Percentiles rank a stretch among this genome's conserved stretches.
These are phyloP conservation scores for Boletus vinaceobasis DNA, from an alignment of 768 basidiomycete genomes.

Conservation along the genomic window DNA sequence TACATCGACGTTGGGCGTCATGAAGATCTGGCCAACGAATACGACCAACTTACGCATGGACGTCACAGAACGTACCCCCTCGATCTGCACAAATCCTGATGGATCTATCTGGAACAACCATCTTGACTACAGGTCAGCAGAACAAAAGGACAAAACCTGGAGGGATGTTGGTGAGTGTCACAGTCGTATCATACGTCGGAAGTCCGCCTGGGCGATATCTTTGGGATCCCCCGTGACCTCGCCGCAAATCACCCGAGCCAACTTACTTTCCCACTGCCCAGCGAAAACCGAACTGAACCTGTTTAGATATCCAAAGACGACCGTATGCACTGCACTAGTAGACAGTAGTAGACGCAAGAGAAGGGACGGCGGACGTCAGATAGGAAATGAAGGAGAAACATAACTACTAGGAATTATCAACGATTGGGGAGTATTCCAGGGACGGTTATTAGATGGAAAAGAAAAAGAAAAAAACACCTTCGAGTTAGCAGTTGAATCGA, in stretches of 20 bases:
- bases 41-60: slow-evolving; percentile 60
- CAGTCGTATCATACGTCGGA: background rate
- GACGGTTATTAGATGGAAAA: slow-evolving; percentile 23
- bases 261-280: slow-evolving; percentile 1
- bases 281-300: background rate
- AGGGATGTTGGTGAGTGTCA: background rate
- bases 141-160: background rate
- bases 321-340: slow-evolving; percentile 19
- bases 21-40: background rate
- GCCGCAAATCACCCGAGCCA: background rate
- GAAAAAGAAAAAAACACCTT: background rate
- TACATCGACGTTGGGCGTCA: slow-evolving; percentile 22
- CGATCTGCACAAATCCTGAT: slow-evolving; percentile 84
- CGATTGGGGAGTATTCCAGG: slow-evolving; percentile 20
- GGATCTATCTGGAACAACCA: slow-evolving; percentile 62
- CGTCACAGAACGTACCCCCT: slow-evolving; percentile 92
- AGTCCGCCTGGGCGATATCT: background rate
- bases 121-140: background rate
- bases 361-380: background rate
- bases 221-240: slow-evolving; percentile 3
- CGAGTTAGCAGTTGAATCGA: slow-evolving; percentile 15
- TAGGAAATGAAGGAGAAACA: slow-evolving; percentile 25
- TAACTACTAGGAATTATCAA: slow-evolving; percentile 22
- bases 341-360: slow-evolving; percentile 1
- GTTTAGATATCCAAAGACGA: slow-evolving; percentile 19